Percentiles rank a stretch among this genome's conserved stretches.
Evolutionary conservation across 2,329 filamentous ascomycete species (phyloP).

Genomic region (Penicillium aurantiogriseum): DNA sequence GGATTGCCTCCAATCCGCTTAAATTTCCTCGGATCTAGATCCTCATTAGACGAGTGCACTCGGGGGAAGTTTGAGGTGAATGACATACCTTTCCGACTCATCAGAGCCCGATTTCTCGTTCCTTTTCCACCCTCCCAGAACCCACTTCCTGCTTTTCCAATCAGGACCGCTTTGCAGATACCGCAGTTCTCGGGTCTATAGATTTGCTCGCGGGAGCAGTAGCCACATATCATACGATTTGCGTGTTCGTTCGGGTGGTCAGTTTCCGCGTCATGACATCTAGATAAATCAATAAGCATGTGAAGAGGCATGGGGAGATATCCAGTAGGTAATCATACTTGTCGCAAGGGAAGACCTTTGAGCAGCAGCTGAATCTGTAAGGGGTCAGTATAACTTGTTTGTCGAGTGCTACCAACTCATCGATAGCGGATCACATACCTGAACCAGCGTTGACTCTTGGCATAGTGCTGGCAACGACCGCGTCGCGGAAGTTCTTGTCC

Average conservation of each 20-base stretch:
- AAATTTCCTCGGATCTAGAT: conserved; percentile 66
- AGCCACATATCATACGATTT: conserved; percentile 78
- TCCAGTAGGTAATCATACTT: conserved; percentile 40
- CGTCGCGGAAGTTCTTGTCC: conserved; percentile 55
- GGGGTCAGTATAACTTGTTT: conserved; percentile 9
- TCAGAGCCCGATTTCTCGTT: conserved; percentile 67
- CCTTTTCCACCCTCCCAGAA: conserved; percentile 89
- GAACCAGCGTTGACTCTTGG: conserved; percentile 58
- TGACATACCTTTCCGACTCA: conserved; percentile 64
- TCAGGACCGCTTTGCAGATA: conserved; percentile 68
- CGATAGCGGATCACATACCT: conserved; percentile 35
- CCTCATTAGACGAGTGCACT: conserved; percentile 6
- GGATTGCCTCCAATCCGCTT: conserved; percentile 55
- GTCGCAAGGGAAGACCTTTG: conserved; percentile 58
- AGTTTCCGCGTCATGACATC: conserved; percentile 70
- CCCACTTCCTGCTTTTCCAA: conserved; percentile 65
- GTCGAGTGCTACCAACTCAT: background rate
- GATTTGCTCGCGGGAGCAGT: conserved; percentile 76
- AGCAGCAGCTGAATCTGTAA: conserved; percentile 55
- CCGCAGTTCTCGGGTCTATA: conserved; percentile 73
- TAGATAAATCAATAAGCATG: conserved; percentile 24
- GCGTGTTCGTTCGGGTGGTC: conserved; percentile 79
- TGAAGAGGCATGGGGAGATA: background rate
- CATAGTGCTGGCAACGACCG: conserved; percentile 55
- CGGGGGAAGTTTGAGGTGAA: background rate